Base-by-base conservation (phyloP, 148 eudicot species). In the Camellia lanceoleosa region DNA sequence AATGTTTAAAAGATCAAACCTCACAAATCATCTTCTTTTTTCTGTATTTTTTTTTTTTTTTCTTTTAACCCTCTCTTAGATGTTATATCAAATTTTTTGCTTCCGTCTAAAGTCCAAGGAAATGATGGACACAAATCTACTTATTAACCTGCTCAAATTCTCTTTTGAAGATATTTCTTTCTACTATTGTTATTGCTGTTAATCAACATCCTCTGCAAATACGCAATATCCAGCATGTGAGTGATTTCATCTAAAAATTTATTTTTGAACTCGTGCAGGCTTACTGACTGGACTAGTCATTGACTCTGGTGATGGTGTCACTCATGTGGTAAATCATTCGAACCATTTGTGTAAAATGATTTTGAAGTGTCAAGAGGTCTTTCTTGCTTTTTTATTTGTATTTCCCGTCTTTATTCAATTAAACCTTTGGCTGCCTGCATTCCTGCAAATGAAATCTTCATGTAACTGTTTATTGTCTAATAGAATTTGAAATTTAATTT, bases 251-350 rank as follows among this genome's bases (percentile, higher is more conserved):
- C 63, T 18, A 61, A 38, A 42, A 8, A 43, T 56, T 8, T 30
- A 19, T 49, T 68, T 75, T 75, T 19, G 72, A 71, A 70, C 62
- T 81, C 41, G 75, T 59, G 78, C 91, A 96, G 99, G 99, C 83
- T 82, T 96, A 80, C 89, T 96, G 23, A 96, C 98, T 56, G 99
- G 99, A 80, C 89, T 96, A 38, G 99, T 96, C 58, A 96, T 96
- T 79, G 99, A 96, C 84, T 91, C 99, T 79, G 99, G 99, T 52
- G 99, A 96, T 91, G 99, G 99, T 59, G 99, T 92, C 82, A 96
- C 97, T 74, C 99, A 96, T 85, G 99, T 96, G 92, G 99, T 96
- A 94, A 88, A 67, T 77, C 69, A 47, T 68, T 67, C 2, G 11
- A 46, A 60, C 73, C 15, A 41, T 58, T 68, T 43, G 13, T 54